phyloP scores from a whole-genome alignment of 2,329 filamentous ascomycete species.

The Alternaria gansuensis region DNA sequence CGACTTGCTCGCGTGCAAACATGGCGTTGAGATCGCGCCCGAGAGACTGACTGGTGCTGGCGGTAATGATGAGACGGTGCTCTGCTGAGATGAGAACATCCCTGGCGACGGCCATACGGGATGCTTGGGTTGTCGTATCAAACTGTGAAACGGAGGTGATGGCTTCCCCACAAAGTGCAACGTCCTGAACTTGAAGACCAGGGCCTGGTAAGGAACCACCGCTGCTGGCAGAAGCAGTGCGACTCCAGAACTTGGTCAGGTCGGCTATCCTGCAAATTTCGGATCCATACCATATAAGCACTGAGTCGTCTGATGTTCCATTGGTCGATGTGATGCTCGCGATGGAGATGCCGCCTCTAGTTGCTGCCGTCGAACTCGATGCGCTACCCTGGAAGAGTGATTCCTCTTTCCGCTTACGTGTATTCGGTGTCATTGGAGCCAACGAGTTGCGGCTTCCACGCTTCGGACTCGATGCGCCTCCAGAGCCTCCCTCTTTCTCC shows the following conservation, averaged over 20 bases:
- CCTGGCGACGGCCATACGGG: conserved; percentile 56
- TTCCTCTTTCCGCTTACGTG: conserved; percentile 57
- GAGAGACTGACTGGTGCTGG: conserved; percentile 45
- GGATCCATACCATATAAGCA: conserved; percentile 58
- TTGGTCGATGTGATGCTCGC: conserved; percentile 41
- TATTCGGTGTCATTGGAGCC: conserved; percentile 63
- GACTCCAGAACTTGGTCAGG: conserved; percentile 57
- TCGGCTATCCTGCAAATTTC: conserved; percentile 58
- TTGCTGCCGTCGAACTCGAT: conserved; percentile 41
- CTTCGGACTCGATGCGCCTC: conserved; percentile 43
- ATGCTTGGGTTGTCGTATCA: conserved; percentile 49
- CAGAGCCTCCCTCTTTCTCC: conserved; percentile 34
- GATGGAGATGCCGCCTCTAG: conserved; percentile 57
- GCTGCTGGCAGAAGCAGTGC: conserved; percentile 47
- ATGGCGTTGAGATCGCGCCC: conserved; percentile 42
- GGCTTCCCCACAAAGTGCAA: conserved; percentile 54
- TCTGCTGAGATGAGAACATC: conserved; percentile 57
- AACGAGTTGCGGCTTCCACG: conserved; percentile 50
- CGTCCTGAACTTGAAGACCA: conserved; percentile 54
- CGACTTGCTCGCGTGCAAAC: conserved; percentile 41
- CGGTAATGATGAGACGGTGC: conserved; percentile 56
- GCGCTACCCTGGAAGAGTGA: conserved; percentile 56
- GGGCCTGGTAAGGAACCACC: conserved; percentile 54
- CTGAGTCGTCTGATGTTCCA: conserved; percentile 55
- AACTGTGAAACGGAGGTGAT: conserved; percentile 58